Percentiles rank a stretch among this genome's conserved stretches.
Evolutionary conservation across 2,329 filamentous ascomycete species (phyloP).

Genomic region (Dryadomyces quercivorus): DNA sequence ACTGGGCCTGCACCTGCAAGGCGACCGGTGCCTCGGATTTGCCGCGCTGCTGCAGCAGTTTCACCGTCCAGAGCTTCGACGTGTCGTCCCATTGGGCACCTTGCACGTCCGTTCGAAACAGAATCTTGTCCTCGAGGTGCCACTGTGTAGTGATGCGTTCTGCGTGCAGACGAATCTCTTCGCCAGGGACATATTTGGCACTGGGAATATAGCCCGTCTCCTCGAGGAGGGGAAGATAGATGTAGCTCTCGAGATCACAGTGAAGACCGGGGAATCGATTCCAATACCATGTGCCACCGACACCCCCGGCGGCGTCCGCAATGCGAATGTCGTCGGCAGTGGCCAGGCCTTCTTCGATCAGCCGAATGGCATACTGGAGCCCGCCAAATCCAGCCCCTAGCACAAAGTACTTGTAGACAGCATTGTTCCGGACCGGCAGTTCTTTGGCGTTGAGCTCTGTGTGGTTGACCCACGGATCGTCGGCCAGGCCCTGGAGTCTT

Average conservation of each 20-base stretch:
- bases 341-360: conserved; percentile 22
- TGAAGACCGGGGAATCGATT: conserved; percentile 36
- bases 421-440: conserved; percentile 16
- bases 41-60: conserved; percentile 9
- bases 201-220: conserved; percentile 47
- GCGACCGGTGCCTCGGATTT: conserved; percentile 11
- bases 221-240: conserved; percentile 49
- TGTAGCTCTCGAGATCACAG: conserved; percentile 48
- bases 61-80: conserved; percentile 14
- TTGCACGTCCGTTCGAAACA: conserved; percentile 33
- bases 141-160: conserved; percentile 30
- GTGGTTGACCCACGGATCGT: conserved; percentile 25
- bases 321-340: conserved; percentile 25
- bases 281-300: conserved; percentile 41
- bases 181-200: conserved; percentile 24
- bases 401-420: conserved; percentile 18
- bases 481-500: conserved; percentile 12
- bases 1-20: conserved; percentile 23
- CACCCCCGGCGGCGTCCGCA: conserved; percentile 28
- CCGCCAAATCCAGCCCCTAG: conserved; percentile 24
- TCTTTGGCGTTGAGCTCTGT: conserved; percentile 16
- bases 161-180: conserved; percentile 31
- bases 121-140: conserved; percentile 26
- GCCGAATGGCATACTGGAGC: conserved; percentile 20
- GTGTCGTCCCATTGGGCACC: conserved; percentile 28